Percentiles rank a stretch among this genome's conserved stretches.
Evolutionary conservation across 1,139 yeast genomes (phyloP).

Genomic region (Sugiyamaella pinicola): DNA sequence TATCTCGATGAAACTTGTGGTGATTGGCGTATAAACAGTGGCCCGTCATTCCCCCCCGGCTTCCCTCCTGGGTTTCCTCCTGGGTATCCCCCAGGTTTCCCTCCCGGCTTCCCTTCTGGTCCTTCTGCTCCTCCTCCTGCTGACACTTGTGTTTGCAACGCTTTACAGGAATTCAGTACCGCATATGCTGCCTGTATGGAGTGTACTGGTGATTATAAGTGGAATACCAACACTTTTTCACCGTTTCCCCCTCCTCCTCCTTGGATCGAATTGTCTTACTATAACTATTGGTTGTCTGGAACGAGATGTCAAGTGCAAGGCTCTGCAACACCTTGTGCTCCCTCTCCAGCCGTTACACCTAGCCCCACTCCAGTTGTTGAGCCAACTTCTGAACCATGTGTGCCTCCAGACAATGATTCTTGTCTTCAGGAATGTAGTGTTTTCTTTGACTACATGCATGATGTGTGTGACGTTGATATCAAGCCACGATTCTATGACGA

Average conservation of each 20-base stretch:
- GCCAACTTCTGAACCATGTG: background rate
- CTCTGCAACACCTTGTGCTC: constrained; percentile 3
- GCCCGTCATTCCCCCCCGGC: too few relatives aligned
- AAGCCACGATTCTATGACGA: background rate
- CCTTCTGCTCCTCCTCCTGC: background rate
- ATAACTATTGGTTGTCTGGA: constrained; percentile 7
- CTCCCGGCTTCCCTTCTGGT: too few relatives aligned
- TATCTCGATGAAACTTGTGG: constrained; percentile 1
- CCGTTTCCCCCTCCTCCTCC: constrained; percentile 14
- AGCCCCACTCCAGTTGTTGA: background rate
- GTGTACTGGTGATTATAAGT: background rate
- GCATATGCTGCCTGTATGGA: constrained; percentile 3
- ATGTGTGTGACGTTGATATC: background rate
- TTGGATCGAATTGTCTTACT: background rate
- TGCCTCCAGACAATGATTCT: constrained; percentile 1
- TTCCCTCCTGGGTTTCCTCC: too few relatives aligned
- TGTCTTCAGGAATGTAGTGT: constrained; percentile 3
- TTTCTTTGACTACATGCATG: constrained; percentile 4
- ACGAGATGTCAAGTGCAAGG: constrained; percentile 1
- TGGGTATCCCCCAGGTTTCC: too few relatives aligned
- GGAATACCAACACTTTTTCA: constrained; percentile 3
- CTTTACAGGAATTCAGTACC: background rate
- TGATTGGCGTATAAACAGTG: background rate
- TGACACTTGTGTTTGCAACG: background rate
- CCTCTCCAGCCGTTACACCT: constrained; percentile 6